Base-by-base conservation (phyloP, 441 rosid genomes). In the Pelargonium australe region DNA sequence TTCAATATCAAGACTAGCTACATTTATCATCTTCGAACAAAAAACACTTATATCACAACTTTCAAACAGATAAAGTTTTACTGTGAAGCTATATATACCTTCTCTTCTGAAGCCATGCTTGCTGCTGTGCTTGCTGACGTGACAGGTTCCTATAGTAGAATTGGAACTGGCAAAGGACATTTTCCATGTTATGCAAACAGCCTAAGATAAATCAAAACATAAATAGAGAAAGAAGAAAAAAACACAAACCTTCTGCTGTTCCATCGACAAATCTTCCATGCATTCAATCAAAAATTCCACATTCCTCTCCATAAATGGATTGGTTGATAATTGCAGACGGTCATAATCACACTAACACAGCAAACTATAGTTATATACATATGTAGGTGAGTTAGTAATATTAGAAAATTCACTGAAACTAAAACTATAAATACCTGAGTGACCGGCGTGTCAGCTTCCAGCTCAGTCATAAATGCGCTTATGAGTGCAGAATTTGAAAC, bases 91-190 rank as follows among this genome's bases (percentile, higher is more conserved):
- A 47, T 10, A 3, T 10, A 10, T 70, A 91, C 99, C 96, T 94
- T 82, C 97, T 85, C 82, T 94, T 94, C 77, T 94, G 98, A 77
- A 91, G 91, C 99, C 99, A 91, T 63, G 95, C 82, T 82, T 94
- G 99, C 74, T 94, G 99, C 74, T 94, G 99, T 2, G 85, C 89
- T 84, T 94, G 99, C 76, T 94, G 97, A 25, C 99, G 95, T 43
- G 96, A 85, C 72, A 91, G 76, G 75, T 85, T 89, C 45, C 99
- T 75, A 74, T 94, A 80, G 82, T 94, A 79, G 68, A 73, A 94
- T 81, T 94, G 99, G 80, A 89, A 89, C 99, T 94, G 86, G 13
- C 12, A 76, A 23, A 44, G 67, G 49, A 65, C 2, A 55, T 69
- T 66, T 55, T 63, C 67, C 19, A 64, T 25, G 65, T 68, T 53